Base-by-base conservation (phyloP, 2,329 filamentous ascomycete species). In the Thielaviopsis ethacetica region DNA sequence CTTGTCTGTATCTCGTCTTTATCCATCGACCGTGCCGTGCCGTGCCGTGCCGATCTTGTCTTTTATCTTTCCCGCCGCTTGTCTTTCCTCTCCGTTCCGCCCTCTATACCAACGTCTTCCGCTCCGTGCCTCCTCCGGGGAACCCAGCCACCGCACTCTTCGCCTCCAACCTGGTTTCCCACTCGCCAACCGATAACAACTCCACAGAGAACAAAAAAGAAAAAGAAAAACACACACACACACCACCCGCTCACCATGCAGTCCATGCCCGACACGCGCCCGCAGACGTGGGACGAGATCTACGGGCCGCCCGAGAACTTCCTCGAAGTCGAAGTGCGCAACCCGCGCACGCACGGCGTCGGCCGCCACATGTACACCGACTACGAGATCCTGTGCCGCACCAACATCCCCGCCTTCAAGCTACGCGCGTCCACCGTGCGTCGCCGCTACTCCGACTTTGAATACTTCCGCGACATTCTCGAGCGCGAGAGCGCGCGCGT, bases 391-490 rank as follows among this genome's bases (percentile, higher is more conserved):
- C 81, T 95, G 66, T 95, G 93, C 76, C 85, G 88, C 67, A 98
- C 93, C 73, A 98, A 98, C 75, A 98, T 98, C 69, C 93, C 93
- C 61, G 91, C 93, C 66, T 98, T 98, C 81, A 97, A 97, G 76
- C 83, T 96, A 66, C 89, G 91, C 65, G 82, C 87, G 70, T 90
- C 84, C 64, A 82, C 84, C 65, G 93, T 98, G 63, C 89, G 91
- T 65, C 84, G 93, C 63, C 88, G 93, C 57, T 98, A 98, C 77
- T 93, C 86, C 60, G 93, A 98, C 72, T 98, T 98, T 71, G 93
- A 98, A 75, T 91, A 95, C 75, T 98, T 98, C 72, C 88, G 93
- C 69, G 93, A 98, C 72, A 95, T 97, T 63, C 82, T 98, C 62
- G 93, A 98, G 80, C 85, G 93, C 65, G 93, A 98, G 75, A 88